Evolutionary conservation across 257 asterid species (phyloP).

Genomic region (Solanum peruvianum): DNA sequence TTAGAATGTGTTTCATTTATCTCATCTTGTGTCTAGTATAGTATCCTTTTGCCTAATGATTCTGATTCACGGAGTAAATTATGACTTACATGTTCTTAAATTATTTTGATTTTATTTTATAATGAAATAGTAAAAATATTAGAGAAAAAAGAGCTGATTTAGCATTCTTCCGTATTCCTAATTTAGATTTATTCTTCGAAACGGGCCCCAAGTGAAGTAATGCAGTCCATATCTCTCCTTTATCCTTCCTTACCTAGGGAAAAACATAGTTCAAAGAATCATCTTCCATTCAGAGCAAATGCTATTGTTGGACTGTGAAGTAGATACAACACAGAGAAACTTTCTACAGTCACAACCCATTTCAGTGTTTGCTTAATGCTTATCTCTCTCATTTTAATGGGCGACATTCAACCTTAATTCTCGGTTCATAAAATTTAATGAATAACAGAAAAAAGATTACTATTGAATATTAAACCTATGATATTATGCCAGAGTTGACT

Average conservation of each 20-base stretch:
- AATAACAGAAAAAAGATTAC: neutral
- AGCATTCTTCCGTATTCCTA: too few relatives aligned
- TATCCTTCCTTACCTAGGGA: neutral
- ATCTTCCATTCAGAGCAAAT: neutral
- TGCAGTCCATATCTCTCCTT: neutral
- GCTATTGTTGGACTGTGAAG: neutral
- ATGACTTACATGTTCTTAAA: too few relatives aligned
- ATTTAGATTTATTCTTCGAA: neutral
- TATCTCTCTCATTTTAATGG: neutral
- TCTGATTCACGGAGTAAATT: too few relatives aligned
- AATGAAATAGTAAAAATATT: too few relatives aligned
- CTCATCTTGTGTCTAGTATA: too few relatives aligned
- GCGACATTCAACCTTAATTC: neutral
- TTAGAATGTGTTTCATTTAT: too few relatives aligned
- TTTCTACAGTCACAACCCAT: neutral
- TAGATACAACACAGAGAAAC: neutral
- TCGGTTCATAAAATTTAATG: neutral
- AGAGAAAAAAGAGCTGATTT: too few relatives aligned
- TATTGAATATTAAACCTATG: neutral
- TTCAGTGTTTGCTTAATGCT: neutral
- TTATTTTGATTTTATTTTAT: too few relatives aligned
- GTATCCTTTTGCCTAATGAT: too few relatives aligned
- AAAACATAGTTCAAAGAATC: neutral
- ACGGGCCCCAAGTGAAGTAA: neutral
- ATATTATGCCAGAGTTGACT: neutral